Base-by-base conservation (phyloP, 305 asterid species). In the Fraxinus albicans region DNA sequence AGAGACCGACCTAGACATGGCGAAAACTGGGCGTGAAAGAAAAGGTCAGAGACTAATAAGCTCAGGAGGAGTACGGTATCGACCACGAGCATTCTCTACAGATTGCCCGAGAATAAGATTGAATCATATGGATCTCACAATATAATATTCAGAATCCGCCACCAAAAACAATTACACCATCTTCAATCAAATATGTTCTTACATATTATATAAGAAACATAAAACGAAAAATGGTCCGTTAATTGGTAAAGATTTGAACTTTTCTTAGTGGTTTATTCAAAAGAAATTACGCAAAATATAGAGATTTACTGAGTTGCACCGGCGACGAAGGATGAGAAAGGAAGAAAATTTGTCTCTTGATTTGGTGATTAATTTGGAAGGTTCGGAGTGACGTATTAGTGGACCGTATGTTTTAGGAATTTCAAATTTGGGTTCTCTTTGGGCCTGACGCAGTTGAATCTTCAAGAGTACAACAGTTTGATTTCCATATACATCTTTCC, bases 1-100 rank as follows among this genome's bases (percentile, higher is more conserved):
- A 69, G 72, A 80, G 63, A 60, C 44, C 2, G 72, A 90, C 91
- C 93, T 88, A 77, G 83, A 85, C 91, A 90, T 88, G 74, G 86
- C 85, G 89, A 87, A 78, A 83, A 77, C 21, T 34, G 83, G 76
- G 79, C 5, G 69, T 34, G 79, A 72, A 73, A 34, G 67, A 84
- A 79, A 53, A 19, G 44, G 8, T 17, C 29, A 47, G 76, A 74
- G 63, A 74, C 80, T 80, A 82, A 81, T 78, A 84, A 67, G 85
- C 58, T 82, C 79, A 65, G 82, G 83, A 75, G 79, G 76, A 80
- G 75, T 25, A 70, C 8, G 76, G 84, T 63, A 79, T 79, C 55
- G 83, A 74, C 88, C 88, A 79, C 84, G 82, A 81, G 89, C 92
- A 89, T 89, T 80, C 85, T 84, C 85, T 50, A 79, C 23, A 42